Conservation (phyloP, 1,139 yeast genomes). For the Kluyveromyces marxianus region DNA sequence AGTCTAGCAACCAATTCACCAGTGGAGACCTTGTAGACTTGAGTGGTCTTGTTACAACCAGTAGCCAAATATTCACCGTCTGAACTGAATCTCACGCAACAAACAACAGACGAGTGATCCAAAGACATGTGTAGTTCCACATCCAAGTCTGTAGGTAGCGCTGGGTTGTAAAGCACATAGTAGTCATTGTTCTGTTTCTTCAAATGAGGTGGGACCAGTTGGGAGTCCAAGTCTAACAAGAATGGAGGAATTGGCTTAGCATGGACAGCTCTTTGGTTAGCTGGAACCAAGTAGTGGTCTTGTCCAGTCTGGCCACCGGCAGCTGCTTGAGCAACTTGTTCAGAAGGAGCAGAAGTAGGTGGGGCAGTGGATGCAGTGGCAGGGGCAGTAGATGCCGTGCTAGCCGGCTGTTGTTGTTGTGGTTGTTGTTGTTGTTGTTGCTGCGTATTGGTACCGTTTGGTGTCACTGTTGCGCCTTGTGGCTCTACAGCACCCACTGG, state of each 20-base stretch:
- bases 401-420: conserved; percentile 14
- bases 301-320: too few relatives aligned
- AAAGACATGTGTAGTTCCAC: conserved; percentile 84
- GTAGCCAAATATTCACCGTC: conserved; percentile 94
- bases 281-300: conserved; percentile 34
- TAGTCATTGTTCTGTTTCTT: conserved; percentile 84
- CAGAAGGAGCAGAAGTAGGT: conserved; percentile 14
- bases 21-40: conserved; percentile 85
- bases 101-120: conserved; percentile 89
- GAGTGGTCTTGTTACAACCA: conserved; percentile 94
- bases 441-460: neutral
- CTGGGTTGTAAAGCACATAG: conserved; percentile 86
- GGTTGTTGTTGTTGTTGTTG: conserved; percentile 6
- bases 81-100: conserved; percentile 89
- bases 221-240: conserved; percentile 73
- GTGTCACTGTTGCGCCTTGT: too few relatives aligned
- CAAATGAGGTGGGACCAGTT: conserved; percentile 67
- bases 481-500: too few relatives aligned
- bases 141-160: conserved; percentile 66
- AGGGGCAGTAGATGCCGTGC: conserved; percentile 11
- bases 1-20: conserved; percentile 86
- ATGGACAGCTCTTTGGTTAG: conserved; percentile 44
- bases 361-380: conserved; percentile 23
- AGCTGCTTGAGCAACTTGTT: conserved; percentile 16
- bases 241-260: conserved; percentile 75